Evolutionary conservation across 106 monocot species (phyloP), one percentile per base, ranked within the genome.

Genomic region (Dactylorhiza incarnata): DNA sequence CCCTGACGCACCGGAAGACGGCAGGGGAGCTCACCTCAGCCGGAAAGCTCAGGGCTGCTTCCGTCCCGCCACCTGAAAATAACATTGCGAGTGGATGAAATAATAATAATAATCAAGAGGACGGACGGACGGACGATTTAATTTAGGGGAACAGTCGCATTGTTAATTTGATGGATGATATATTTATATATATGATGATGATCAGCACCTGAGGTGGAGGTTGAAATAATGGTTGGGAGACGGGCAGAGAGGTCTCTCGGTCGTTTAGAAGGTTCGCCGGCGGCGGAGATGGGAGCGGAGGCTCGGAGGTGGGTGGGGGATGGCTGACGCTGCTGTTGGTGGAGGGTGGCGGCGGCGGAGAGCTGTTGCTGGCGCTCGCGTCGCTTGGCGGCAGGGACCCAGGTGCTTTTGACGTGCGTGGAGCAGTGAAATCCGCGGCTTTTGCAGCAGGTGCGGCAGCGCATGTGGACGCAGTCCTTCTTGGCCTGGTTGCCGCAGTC

Each of bases 401-500:
- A 90, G 15, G 89, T 90, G 84, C 89, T 90, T 79, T 84, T 90
- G 11, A 90, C 81, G 76, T 90, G 89, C 11, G 89, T 90, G 46
- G 84, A 68, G 75, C 89, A 90, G 72, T 75, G 86, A 77, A 90
- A 90, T 15, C 82, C 82, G n/a, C 89, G 89, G 78, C 86, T 90
- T 80, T 87, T 86, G 82, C 89, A 90, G 82, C 89, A 90, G 5
- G 89, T 90, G 25, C 89, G 82, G 86, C 89, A 90, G 6, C 89
- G 78, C 80, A 82, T 78, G 72, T 90, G 89, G 10, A 74, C 63
- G 80, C 89, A 90, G 79, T 90, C 89, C 49, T 90, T 90, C 82
- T 90, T 90, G 22, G 89, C 86, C 67, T 86, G 89, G 80, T 90
- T 90, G 11, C 89, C 89, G 82, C 89, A 90, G 78, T 90, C 89